A percentile compares a stretch with the other conserved stretches of the same genome.
phyloP scores from a whole-genome alignment of 148 eudicot genomes.

The Limonium bicolor region DNA sequence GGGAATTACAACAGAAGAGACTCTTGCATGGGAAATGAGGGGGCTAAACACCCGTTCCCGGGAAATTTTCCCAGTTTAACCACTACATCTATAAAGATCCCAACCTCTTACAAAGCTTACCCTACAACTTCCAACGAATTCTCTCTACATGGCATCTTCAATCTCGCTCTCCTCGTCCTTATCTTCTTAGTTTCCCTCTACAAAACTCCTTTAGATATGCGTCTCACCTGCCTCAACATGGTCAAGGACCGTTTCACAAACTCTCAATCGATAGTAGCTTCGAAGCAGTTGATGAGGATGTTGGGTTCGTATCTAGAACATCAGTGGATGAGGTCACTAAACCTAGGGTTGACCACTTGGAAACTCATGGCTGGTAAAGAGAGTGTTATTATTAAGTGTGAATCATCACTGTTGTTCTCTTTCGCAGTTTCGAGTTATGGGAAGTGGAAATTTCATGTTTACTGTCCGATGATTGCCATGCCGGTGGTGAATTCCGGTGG shows the following conservation, averaged over 20 bases:
- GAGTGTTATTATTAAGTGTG: background rate
- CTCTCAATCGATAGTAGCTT: conserved; percentile 19
- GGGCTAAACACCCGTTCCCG: too few species aligned
- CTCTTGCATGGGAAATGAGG: too few species aligned
- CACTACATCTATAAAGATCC: too few species aligned
- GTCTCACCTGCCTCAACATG: conserved; percentile 24
- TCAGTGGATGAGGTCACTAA: conserved; percentile 67
- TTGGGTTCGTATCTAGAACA: conserved; percentile 57
- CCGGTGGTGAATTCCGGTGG: conserved; percentile 6
- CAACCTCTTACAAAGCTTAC: too few species aligned
- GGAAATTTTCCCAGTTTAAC: too few species aligned
- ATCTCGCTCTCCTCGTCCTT: conserved; percentile 46
- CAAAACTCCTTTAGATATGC: conserved; percentile 65
- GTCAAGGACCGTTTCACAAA: conserved; percentile 38
- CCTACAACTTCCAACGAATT: too few species aligned
- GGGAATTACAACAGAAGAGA: too few species aligned
- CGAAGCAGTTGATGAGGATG: conserved; percentile 35
- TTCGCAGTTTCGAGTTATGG: background rate
- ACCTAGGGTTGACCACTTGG: conserved; percentile 80
- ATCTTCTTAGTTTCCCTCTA: conserved; percentile 62
- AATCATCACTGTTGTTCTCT: conserved; percentile 1
- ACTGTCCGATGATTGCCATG: conserved; percentile 4
- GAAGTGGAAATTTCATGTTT: background rate
- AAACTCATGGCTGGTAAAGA: conserved; percentile 15
- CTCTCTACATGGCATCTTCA: conserved; percentile 38